Percentiles rank a stretch among this genome's conserved stretches.
These are phyloP conservation scores for Hansenula lynferdii DNA, from an alignment of 1,139 yeast species.

Conservation along the genomic window DNA sequence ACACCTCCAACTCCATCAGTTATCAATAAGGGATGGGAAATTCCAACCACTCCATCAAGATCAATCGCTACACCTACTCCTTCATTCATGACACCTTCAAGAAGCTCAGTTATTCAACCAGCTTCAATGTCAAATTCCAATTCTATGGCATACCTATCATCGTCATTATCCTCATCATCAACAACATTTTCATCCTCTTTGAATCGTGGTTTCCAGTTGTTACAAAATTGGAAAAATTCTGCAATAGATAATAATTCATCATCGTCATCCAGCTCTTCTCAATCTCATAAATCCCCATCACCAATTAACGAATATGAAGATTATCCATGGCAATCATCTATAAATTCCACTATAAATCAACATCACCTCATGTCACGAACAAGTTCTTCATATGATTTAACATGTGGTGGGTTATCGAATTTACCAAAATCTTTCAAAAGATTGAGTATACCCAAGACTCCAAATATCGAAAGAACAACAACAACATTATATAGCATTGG, in stretches of 20 bases:
- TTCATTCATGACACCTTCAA: conserved; percentile 14
- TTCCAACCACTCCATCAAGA: conserved; percentile 21
- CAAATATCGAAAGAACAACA: conserved; percentile 18
- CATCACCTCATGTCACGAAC: conserved; percentile 5
- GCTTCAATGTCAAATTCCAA: conserved; percentile 16
- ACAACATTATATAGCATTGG: conserved; percentile 12
- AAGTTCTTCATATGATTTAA: conserved; percentile 6
- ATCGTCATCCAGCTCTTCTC: conserved; percentile 7
- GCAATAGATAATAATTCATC: conserved; percentile 4
- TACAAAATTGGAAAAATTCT: conserved; percentile 19
- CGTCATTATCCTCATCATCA: conserved; percentile 15
- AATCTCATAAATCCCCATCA: conserved; percentile 15
- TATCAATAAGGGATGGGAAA: conserved; percentile 21
- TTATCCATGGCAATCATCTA: conserved; percentile 22
- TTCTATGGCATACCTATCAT: conserved; percentile 20
- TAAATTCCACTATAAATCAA: too few species aligned
- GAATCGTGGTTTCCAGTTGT: conserved; percentile 19
- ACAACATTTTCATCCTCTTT: conserved; percentile 19
- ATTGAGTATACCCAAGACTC: conserved; percentile 13
- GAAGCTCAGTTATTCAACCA: conserved; percentile 14
- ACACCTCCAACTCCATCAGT: conserved; percentile 20
- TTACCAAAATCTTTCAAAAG: conserved; percentile 6
- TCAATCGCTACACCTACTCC: conserved; percentile 19
- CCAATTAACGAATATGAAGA: conserved; percentile 21
- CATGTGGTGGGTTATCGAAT: neutral